These are phyloP conservation scores for Aureobasidium sp. DNA, from an alignment of 2,329 filamentous ascomycete species.

Conservation along the genomic window DNA sequence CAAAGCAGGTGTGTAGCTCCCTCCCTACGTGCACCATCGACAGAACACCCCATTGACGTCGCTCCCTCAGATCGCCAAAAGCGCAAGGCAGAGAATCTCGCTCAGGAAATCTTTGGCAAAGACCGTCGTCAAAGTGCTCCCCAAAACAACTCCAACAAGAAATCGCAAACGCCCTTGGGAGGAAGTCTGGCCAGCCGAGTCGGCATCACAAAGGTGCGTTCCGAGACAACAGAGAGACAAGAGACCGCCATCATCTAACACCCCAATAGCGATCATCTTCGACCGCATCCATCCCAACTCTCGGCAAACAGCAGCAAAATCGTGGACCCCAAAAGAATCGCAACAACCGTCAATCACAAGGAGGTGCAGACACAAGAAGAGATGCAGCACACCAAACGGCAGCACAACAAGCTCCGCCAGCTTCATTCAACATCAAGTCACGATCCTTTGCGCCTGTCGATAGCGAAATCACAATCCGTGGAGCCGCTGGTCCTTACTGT, in stretches of 20 bases:
- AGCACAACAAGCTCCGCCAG: slow-evolving; percentile 6
- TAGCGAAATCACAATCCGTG: slow-evolving; percentile 73
- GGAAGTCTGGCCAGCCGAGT: slow-evolving; percentile 75
- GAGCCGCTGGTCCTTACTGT: slow-evolving; percentile 69
- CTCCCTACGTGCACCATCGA: neutral
- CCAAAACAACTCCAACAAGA: slow-evolving; percentile 43
- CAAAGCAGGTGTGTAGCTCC: slow-evolving; percentile 45
- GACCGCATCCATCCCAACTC: neutral
- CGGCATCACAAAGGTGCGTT: slow-evolving; percentile 75
- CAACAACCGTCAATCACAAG: slow-evolving; percentile 1
- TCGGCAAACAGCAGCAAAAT: slow-evolving; percentile 18
- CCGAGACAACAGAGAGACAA: neutral
- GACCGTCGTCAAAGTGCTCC: slow-evolving; percentile 63
- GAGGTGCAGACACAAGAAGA: slow-evolving; percentile 6
- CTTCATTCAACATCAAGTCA: slow-evolving; percentile 24
- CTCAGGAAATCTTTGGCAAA: slow-evolving; percentile 75
- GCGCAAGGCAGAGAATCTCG: slow-evolving; percentile 77
- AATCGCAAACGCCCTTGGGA: slow-evolving; percentile 25
- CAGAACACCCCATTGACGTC: slow-evolving; percentile 19
- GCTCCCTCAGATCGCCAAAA: slow-evolving; percentile 66
- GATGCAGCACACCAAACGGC: slow-evolving; percentile 11
- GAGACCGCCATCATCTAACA: neutral
- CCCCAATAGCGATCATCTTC: slow-evolving; percentile 21
- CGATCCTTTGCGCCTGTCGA: neutral
- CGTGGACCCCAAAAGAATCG: slow-evolving; percentile 12